Base-by-base conservation (phyloP, 176 grass and related monocot species). In the Musa schizocarpa region DNA sequence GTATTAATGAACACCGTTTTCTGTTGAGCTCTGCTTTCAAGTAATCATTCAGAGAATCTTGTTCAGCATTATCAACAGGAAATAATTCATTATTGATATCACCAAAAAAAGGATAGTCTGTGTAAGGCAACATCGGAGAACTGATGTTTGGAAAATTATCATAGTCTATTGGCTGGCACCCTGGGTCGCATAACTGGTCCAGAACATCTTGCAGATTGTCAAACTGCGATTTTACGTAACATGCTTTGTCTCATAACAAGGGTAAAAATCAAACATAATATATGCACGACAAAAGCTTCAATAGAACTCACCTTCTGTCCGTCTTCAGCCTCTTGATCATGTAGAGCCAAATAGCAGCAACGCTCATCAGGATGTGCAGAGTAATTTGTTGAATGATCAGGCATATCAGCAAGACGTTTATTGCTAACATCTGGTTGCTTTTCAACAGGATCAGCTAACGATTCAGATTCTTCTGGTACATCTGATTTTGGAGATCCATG, bases 121-220 rank as follows among this genome's bases (percentile, higher is more conserved):
- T 80, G 83, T 83, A 89, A 74, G 87, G 87, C 20, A 70, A 67
- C 77, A 86, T 89, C 0, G 83, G 87, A 52, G 87, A 83, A 57
- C 67, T 77, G 74, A 89, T 74, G 22, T 16, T 80, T 52, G 77
- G 80, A 57, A 85, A 85, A 43, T 27, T 58, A 75, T 72, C 54
- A 8, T 24, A 77, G 16, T 23, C 69, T 11, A 65, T 80, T 82
- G 82, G 58, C 49, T 86, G 79, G 11, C 50, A 63, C 2, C 81
- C 66, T 50, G 76, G 68, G 67, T 80, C 19, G 49, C 12, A 24
- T 26, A 57, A 5, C 51, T 65, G 77, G 48, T 53, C 53, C 52
- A 83, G 70, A 73, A 83, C 68, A 56, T 80, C 77, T 70, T 77
- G 52, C 67, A 85, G 76, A 55, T 19, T 25, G 49, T 74, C 80